Conservation (phyloP, 257 asterid species). For the Mentha longifolia region DNA sequence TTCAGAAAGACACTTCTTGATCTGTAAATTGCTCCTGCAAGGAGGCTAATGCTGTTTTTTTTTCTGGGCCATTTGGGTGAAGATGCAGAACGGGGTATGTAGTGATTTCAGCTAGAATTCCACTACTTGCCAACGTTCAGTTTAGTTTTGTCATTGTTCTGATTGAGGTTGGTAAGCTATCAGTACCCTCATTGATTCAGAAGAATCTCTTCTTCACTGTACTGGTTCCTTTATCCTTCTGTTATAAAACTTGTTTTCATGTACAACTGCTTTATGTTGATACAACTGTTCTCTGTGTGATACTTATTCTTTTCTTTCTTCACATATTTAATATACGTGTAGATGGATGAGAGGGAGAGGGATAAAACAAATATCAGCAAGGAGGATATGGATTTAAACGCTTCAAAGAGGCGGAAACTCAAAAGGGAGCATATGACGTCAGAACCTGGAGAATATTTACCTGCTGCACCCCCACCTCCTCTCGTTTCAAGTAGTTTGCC, state of each 20-base stretch:
- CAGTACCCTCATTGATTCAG: background rate
- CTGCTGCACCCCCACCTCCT: conserved; percentile 62
- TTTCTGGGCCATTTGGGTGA: background rate
- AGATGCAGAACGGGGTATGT: background rate
- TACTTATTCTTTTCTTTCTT: background rate
- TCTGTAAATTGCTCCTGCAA: background rate
- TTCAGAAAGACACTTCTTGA: background rate
- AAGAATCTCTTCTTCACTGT: background rate
- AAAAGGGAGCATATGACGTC: conserved; percentile 82
- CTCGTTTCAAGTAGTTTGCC: conserved; percentile 57
- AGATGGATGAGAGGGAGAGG: conserved; percentile 93
- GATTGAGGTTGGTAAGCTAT: background rate
- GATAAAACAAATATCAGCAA: conserved; percentile 61
- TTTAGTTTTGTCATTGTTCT: background rate
- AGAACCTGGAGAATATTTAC: conserved; percentile 94
- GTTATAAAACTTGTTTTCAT: background rate
- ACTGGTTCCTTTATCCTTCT: background rate
- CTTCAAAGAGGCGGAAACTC: conserved; percentile 90
- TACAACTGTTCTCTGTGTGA: background rate
- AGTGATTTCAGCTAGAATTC: background rate
- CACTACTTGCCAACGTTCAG: background rate
- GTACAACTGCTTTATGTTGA: background rate
- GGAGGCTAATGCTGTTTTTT: background rate
- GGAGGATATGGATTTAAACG: conserved; percentile 81
- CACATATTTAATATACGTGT: conserved; percentile 13